Evolutionary conservation across 441 rosid genomes (phyloP).

Genomic region (Lepidium campestre): DNA sequence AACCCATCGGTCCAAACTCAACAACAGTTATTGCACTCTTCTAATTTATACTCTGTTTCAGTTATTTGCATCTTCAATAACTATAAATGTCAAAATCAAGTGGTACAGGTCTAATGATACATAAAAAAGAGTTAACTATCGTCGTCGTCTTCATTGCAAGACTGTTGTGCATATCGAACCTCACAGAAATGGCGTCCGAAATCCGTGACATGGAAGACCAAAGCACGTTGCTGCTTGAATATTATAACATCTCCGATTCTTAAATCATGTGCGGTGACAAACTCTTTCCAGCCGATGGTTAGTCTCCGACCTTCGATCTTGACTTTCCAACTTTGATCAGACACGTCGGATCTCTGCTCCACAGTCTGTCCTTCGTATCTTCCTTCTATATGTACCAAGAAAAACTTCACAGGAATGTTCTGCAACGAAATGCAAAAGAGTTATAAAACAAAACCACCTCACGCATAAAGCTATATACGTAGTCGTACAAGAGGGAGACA

Average conservation of each 20-base stretch:
- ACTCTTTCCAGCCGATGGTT: conserved; percentile 20
- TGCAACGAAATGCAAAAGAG: conserved; percentile 18
- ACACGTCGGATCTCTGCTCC: conserved; percentile 6
- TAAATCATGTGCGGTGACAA: conserved; percentile 7
- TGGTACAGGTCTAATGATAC: not conserved
- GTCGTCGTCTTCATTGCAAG: not conserved
- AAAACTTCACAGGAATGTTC: conserved; percentile 11
- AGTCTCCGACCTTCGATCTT: not conserved
- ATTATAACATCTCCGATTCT: conserved; percentile 3
- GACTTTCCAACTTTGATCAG: conserved; percentile 7
- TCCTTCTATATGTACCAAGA: not conserved
- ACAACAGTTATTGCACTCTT: too few relatives aligned
- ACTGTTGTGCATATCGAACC: not conserved
- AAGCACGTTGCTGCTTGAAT: conserved; percentile 9
- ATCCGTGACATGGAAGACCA: conserved; percentile 2
- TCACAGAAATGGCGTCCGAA: conserved; percentile 14
- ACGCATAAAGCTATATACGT: not conserved
- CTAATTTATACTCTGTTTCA: too few relatives aligned
- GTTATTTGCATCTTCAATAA: too few relatives aligned
- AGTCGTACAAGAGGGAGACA: not conserved
- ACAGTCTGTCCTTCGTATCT: not conserved
- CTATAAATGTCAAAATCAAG: not conserved
- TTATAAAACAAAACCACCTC: not conserved
- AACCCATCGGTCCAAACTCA: not conserved
- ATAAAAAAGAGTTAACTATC: not conserved